These are phyloP conservation scores for Metschnikowia amazonensis DNA, from an alignment of 805 yeast species.

Conservation along the genomic window DNA sequence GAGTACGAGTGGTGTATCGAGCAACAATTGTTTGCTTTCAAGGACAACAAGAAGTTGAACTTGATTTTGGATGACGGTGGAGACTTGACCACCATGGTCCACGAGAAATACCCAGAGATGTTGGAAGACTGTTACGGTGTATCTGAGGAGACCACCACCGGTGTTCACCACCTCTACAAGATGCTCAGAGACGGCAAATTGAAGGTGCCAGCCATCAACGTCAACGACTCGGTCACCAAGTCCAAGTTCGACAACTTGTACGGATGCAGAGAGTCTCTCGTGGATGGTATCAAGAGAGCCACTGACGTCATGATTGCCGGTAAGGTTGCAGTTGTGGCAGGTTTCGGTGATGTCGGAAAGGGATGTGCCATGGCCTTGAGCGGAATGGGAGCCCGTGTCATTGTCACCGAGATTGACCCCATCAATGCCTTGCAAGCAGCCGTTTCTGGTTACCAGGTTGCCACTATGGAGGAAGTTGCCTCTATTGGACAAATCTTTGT, in stretches of 20 bases:
- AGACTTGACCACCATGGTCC: constrained; percentile 93
- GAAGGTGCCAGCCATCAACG: constrained; percentile 99
- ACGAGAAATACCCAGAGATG: constrained; percentile 97
- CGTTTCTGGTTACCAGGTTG: constrained; percentile 96
- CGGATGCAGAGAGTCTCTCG: constrained; percentile 98
- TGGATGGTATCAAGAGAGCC: constrained; percentile 99
- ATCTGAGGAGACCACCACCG: constrained; percentile 99
- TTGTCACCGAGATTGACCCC: constrained; percentile 96
- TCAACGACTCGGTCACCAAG: constrained; percentile 97
- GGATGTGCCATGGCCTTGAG: constrained; percentile 99
- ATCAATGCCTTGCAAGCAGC: constrained; percentile 99
- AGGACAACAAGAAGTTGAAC: constrained; percentile 92
- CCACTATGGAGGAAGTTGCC: constrained; percentile 92
- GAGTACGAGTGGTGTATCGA: constrained; percentile 99
- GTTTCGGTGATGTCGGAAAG: constrained; percentile 99
- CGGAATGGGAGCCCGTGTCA: constrained; percentile 99
- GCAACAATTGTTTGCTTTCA: constrained; percentile 97
- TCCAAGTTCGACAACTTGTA: constrained; percentile 98
- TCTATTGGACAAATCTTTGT: constrained; percentile 93
- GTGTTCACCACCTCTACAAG: constrained; percentile 98
- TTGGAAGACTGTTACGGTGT: constrained; percentile 91
- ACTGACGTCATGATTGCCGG: constrained; percentile 99
- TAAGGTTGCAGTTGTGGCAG: constrained; percentile 97
- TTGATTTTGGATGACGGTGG: constrained; percentile 99
- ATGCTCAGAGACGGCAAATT: constrained; percentile 82